Conservation (phyloP, 83 land plant species). For the Thuja plicata region DNA sequence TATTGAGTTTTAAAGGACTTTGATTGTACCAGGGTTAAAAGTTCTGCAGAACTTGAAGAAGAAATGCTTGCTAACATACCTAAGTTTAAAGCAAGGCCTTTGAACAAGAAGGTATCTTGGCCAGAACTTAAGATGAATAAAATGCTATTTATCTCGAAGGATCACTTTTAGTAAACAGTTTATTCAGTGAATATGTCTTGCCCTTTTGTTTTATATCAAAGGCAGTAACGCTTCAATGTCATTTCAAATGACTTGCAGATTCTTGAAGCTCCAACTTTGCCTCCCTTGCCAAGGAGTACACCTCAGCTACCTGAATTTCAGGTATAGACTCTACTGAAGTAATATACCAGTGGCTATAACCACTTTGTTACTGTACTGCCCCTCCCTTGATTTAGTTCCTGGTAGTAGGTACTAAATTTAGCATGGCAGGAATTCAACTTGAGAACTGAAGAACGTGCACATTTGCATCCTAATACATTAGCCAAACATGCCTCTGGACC, state of each 20-base stretch:
- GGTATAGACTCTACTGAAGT: constrained; percentile 26
- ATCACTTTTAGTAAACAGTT: neutral
- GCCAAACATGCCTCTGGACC: constrained; percentile 23
- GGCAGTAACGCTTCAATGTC: neutral
- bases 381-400: neutral
- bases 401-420: neutral
- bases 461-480: constrained; percentile 44
- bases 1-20: neutral
- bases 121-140: neutral
- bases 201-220: constrained; percentile 8
- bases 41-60: constrained; percentile 80
- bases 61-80: constrained; percentile 91
- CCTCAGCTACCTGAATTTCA: constrained; percentile 79
- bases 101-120: constrained; percentile 76
- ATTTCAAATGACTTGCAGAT: constrained; percentile 43
- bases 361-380: neutral
- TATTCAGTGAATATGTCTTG: neutral
- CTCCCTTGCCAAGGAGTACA: constrained; percentile 50
- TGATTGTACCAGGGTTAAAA: constrained; percentile 47
- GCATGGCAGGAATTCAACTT: constrained; percentile 66
- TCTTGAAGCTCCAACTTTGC: constrained; percentile 63
- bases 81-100: constrained; percentile 82
- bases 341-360: neutral
- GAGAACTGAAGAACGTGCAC: constrained; percentile 77
- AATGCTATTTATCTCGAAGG: neutral